Evolutionary conservation across 768 basidiomycete species (phyloP).

Genomic region (Pulveroboletus sp.): DNA sequence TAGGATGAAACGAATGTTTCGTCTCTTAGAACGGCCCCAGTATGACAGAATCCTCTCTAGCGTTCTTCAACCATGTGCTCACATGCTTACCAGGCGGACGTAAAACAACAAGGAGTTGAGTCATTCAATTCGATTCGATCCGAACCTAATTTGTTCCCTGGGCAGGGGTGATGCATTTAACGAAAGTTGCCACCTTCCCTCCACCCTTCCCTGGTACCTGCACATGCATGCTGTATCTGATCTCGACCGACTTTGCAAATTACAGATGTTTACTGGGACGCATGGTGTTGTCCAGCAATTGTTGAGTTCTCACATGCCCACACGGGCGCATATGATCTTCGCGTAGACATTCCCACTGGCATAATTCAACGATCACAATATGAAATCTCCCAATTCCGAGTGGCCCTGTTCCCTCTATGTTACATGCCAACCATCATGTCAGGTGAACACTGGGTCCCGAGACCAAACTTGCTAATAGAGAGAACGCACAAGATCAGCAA

Average conservation of each 20-base stretch:
- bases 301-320: constrained; percentile 3
- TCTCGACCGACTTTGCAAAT: not conserved
- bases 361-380: constrained; percentile 10
- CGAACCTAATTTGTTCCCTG: not conserved
- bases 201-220: not conserved
- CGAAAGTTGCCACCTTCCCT: not conserved
- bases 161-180: not conserved
- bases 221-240: not conserved
- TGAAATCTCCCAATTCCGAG: constrained; percentile 15
- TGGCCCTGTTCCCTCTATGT: constrained; percentile 8
- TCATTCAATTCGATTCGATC: not conserved
- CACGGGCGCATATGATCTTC: constrained; percentile 8
- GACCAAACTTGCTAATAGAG: constrained; percentile 1
- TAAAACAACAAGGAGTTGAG: constrained; percentile 3
- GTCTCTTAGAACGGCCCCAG: constrained; percentile 1
- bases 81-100: constrained; percentile 9
- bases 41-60: not conserved
- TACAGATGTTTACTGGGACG: not conserved
- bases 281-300: constrained; percentile 1
- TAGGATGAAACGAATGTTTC: constrained; percentile 20
- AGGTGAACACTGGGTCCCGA: not conserved
- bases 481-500: not conserved
- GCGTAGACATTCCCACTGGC: constrained; percentile 13
- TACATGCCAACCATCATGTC: constrained; percentile 2
- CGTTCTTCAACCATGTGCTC: not conserved